Conservation (phyloP, 805 yeast genomes). For the Cyberlindnera lachancei region DNA sequence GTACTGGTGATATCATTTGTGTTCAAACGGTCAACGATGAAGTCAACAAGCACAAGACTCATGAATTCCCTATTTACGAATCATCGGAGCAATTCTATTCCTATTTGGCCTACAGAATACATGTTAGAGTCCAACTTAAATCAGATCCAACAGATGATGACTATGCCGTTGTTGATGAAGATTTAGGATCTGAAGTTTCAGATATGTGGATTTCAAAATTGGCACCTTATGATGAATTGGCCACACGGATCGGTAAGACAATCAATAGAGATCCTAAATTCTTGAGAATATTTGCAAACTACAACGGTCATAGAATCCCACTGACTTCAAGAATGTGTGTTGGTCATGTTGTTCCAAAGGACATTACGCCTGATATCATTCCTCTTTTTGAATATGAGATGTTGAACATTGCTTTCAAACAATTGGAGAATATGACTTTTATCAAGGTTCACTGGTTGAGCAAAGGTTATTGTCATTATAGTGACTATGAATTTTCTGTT, state of each 20-base stretch:
- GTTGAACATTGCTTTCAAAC: conserved; percentile 64
- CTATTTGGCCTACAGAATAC: conserved; percentile 53
- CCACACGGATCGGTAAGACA: conserved; percentile 48
- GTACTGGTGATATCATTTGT: conserved; percentile 58
- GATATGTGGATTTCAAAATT: conserved; percentile 65
- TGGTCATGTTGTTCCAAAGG: conserved; percentile 28
- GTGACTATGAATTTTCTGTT: conserved; percentile 60
- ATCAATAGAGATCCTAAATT: conserved; percentile 50
- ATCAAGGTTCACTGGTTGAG: conserved; percentile 67
- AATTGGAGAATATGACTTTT: conserved; percentile 67
- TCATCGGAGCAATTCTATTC: conserved; percentile 40
- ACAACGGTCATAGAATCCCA: conserved; percentile 51
- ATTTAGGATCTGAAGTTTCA: conserved; percentile 24
- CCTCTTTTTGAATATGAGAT: conserved; percentile 66
- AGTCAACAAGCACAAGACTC: conserved; percentile 2
- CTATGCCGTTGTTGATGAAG: conserved; percentile 31
- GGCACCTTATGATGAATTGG: conserved; percentile 51
- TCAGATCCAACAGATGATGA: conserved; percentile 36
- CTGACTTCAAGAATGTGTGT: conserved; percentile 27
- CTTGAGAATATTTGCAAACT: conserved; percentile 59
- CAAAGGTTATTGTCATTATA: conserved; percentile 63
- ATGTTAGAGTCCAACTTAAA: conserved; percentile 43
- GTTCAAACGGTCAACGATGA: conserved; percentile 10
- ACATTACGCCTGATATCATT: conserved; percentile 23
- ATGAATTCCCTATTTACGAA: conserved; percentile 26